Conservation (phyloP, 768 basidiomycete genomes). For the Paxillus ammoniavirescens region DNA sequence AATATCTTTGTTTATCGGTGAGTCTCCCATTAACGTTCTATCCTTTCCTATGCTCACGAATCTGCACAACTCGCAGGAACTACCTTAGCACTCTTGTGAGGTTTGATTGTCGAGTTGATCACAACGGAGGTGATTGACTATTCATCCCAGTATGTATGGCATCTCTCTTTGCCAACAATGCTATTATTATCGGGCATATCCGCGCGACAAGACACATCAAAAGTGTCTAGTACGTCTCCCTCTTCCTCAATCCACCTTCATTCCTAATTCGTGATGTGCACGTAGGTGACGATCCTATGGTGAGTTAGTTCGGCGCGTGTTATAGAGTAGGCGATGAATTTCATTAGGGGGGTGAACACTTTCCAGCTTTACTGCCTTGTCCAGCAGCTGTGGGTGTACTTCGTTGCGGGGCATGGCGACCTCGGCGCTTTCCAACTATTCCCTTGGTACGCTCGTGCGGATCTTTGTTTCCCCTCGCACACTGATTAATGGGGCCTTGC, state of each 20-base stretch:
- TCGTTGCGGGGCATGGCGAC: neutral
- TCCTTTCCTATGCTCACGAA: neutral
- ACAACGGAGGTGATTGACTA: neutral
- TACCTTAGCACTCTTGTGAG: neutral
- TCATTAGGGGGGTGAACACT: neutral
- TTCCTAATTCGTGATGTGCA: neutral
- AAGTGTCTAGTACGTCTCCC: neutral
- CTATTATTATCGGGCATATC: neutral
- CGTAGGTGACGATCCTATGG: neutral
- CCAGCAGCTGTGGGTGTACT: neutral
- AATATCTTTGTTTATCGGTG: neutral
- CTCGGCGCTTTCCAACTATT: neutral
- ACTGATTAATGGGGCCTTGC: neutral
- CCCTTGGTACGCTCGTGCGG: neutral
- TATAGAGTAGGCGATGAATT: neutral
- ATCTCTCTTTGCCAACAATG: conserved; percentile 1
- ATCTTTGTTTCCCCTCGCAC: neutral
- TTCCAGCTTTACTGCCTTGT: conserved; percentile 1
- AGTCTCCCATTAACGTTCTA: neutral
- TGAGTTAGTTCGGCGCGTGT: neutral
- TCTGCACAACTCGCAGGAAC: neutral
- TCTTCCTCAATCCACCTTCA: neutral
- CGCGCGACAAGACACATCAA: neutral
- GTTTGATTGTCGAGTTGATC: neutral
- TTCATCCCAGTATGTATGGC: neutral